Percentiles rank a stretch among this genome's conserved stretches.
phyloP scores from a whole-genome alignment of 1,284 basidiomycete genomes.

The Cutaneotrichosporon spelunceum region DNA sequence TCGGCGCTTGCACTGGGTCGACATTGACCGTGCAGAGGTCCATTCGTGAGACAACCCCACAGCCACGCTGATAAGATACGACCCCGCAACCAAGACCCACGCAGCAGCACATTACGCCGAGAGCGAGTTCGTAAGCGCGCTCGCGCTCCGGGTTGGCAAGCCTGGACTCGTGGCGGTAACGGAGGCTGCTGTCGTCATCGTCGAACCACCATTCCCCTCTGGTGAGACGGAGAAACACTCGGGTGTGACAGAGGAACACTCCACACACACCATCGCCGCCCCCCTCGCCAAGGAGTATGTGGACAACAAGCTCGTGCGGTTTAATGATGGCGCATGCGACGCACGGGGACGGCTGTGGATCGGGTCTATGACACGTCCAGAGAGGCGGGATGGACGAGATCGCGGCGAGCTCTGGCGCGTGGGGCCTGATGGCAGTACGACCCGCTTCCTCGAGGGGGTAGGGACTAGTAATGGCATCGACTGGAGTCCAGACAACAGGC shows the following conservation, averaged over 20 bases:
- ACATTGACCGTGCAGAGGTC: conserved; percentile 40
- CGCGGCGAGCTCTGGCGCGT: conserved; percentile 40
- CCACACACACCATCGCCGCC: conserved; percentile 18
- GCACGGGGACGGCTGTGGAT: conserved; percentile 41
- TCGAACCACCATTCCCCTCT: conserved; percentile 11
- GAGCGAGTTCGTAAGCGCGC: conserved; percentile 30
- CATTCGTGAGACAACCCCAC: conserved; percentile 34
- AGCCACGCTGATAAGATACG: conserved; percentile 25
- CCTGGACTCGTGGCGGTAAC: conserved; percentile 27
- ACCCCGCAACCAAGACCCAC: conserved; percentile 33
- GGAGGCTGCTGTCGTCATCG: conserved; percentile 20
- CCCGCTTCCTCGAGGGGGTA: conserved; percentile 33
- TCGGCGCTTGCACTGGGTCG: conserved; percentile 46
- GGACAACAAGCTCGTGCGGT: conserved; percentile 30
- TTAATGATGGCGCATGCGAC: conserved; percentile 51
- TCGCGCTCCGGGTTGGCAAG: conserved; percentile 33
- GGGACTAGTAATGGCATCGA: conserved; percentile 49
- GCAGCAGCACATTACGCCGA: conserved; percentile 39
- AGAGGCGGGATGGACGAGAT: conserved; percentile 22
- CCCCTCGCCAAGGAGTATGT: conserved; percentile 27
- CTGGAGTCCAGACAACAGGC: conserved; percentile 44
- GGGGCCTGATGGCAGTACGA: conserved; percentile 31
- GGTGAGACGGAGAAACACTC: not conserved
- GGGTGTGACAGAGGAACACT: not conserved
- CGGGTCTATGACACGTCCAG: conserved; percentile 36